phyloP scores from a whole-genome alignment of 306 rosid genomes.

The Lathyrus aphaca region DNA sequence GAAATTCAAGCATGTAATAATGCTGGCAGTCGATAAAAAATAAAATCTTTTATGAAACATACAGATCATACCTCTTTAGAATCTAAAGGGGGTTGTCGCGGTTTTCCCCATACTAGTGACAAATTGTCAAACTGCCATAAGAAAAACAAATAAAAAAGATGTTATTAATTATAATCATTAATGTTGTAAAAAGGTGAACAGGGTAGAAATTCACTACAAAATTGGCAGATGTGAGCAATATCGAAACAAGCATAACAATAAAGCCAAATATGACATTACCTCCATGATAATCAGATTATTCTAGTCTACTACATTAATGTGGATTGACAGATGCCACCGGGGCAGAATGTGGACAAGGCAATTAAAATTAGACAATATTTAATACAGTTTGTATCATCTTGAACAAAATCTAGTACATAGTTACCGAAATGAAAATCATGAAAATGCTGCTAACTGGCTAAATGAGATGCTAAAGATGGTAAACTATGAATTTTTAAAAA shows the following conservation, averaged over 20 bases:
- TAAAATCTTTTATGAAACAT: conserved; percentile 33
- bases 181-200: conserved; percentile 21
- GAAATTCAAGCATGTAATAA: conserved; percentile 27
- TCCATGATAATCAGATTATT: conserved; percentile 30
- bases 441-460: conserved; percentile 21
- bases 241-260: conserved; percentile 17
- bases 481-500: not conserved
- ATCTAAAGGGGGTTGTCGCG: conserved; percentile 80
- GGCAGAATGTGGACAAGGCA: conserved; percentile 13
- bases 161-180: conserved; percentile 8
- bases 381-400: conserved; percentile 12
- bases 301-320: conserved; percentile 10
- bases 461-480: conserved; percentile 12
- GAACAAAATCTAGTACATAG: conserved; percentile 8
- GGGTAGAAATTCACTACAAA: not conserved
- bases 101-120: conserved; percentile 89
- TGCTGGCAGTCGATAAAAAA: conserved; percentile 18
- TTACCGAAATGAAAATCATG: conserved; percentile 8
- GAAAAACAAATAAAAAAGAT: conserved; percentile 28
- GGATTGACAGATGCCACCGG: conserved; percentile 25
- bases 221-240: conserved; percentile 19
- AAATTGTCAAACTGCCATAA: conserved; percentile 69
- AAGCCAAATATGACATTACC: conserved; percentile 18
- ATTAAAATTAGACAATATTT: conserved; percentile 4
- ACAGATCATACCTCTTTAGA: conserved; percentile 71